These are phyloP conservation scores for Verruconis gallopava DNA, from an alignment of 2,329 filamentous ascomycete genomes.

Conservation along the genomic window DNA sequence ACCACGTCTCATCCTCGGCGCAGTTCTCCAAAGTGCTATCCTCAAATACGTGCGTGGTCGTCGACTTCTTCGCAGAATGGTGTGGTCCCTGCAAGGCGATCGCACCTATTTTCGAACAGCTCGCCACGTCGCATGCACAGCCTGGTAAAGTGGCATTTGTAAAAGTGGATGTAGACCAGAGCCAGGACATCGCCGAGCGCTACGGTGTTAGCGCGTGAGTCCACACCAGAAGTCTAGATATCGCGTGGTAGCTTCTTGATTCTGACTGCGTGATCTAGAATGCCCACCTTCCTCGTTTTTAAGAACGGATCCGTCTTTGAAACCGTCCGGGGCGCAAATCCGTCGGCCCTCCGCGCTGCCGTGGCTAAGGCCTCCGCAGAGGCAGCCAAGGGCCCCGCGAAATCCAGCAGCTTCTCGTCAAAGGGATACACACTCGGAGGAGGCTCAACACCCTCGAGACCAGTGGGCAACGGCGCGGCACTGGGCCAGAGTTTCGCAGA, in stretches of 20 bases:
- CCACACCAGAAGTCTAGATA: too few relatives aligned
- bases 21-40: conserved; percentile 19
- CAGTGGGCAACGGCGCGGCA: conserved; percentile 16
- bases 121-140: conserved; percentile 37
- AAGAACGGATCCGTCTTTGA: conserved; percentile 31
- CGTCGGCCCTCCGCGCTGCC: conserved; percentile 33
- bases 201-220: conserved; percentile 36
- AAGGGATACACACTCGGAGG: conserved; percentile 31
- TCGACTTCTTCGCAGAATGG: conserved; percentile 44
- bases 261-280: conserved; percentile 25
- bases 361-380: conserved; percentile 32
- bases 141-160: conserved; percentile 36
- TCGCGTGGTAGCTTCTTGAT: neutral
- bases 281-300: conserved; percentile 38
- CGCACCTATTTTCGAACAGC: conserved; percentile 37
- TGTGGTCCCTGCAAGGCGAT: conserved; percentile 45
- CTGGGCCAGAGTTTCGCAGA: conserved; percentile 25
- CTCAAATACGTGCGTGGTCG: conserved; percentile 28
- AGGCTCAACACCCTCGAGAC: conserved; percentile 14
- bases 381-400: conserved; percentile 23
- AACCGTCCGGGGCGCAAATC: conserved; percentile 36
- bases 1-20: conserved; percentile 3
- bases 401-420: conserved; percentile 23
- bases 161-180: conserved; percentile 43
- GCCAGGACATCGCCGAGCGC: conserved; percentile 36